phyloP scores from a whole-genome alignment of 805 yeast genomes.

The Candida quercuum region DNA sequence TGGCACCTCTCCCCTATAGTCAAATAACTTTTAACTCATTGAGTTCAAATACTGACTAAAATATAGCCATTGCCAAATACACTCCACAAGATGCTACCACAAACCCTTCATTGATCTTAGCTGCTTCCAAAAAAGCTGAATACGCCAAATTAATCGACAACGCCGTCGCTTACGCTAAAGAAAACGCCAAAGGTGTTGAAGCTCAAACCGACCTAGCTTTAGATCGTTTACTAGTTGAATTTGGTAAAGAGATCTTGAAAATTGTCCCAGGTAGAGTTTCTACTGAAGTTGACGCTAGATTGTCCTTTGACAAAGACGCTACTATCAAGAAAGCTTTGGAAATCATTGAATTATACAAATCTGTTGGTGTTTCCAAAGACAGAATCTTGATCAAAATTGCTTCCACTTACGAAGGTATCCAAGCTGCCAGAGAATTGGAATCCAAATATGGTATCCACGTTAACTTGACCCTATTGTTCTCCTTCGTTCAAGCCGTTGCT shows the following conservation, averaged over 20 bases:
- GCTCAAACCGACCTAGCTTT: constrained; percentile 78
- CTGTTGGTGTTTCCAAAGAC: constrained; percentile 80
- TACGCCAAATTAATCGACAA: constrained; percentile 86
- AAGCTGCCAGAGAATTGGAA: constrained; percentile 96
- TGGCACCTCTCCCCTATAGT: no score
- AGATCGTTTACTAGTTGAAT: constrained; percentile 90
- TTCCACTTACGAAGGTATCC: constrained; percentile 99
- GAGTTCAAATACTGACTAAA: not conserved
- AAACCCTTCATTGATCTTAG: constrained; percentile 94
- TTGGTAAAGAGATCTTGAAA: constrained; percentile 87
- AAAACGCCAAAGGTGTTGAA: constrained; percentile 49
- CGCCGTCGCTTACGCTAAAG: constrained; percentile 83
- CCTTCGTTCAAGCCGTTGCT: constrained; percentile 96
- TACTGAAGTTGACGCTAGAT: constrained; percentile 98
- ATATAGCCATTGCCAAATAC: constrained; percentile 78
- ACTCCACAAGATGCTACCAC: constrained; percentile 99
- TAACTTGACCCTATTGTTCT: constrained; percentile 92
- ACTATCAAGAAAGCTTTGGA: constrained; percentile 91
- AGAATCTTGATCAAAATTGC: constrained; percentile 94
- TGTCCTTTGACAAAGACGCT: constrained; percentile 92
- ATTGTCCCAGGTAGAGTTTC: constrained; percentile 99
- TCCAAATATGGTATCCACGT: constrained; percentile 85
- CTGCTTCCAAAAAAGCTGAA: constrained; percentile 87
- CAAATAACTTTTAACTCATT: no score
- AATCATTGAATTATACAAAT: constrained; percentile 81